These are phyloP conservation scores for Globisporangium cylindrosporum DNA, from an alignment of 352 stramenopile genomes.

Conservation along the genomic window DNA sequence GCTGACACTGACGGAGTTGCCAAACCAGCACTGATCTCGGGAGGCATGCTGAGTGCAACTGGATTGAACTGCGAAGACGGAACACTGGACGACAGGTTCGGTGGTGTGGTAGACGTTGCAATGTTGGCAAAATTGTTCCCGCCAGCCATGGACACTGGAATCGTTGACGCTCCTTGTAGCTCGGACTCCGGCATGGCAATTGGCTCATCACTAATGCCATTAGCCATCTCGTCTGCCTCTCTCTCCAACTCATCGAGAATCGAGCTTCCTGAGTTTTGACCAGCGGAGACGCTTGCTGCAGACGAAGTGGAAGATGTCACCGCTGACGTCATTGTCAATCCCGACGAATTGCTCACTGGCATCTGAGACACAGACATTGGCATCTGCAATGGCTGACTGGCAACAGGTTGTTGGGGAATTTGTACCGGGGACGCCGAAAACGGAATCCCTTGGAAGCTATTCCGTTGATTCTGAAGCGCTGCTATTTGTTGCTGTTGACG, in stretches of 20 bases:
- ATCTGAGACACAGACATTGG: conserved; percentile 44
- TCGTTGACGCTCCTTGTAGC: conserved; percentile 35
- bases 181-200: conserved; percentile 83
- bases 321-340: conserved; percentile 19
- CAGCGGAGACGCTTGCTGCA: conserved; percentile 19
- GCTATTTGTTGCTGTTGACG: conserved; percentile 70
- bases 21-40: conserved; percentile 51
- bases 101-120: conserved; percentile 28
- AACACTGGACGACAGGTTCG: conserved; percentile 21
- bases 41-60: conserved; percentile 69
- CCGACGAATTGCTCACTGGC: conserved; percentile 14
- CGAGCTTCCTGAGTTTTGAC: conserved; percentile 43
- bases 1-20: conserved; percentile 24
- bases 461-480: conserved; percentile 60
- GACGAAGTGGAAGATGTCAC: conserved; percentile 19
- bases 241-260: conserved; percentile 85
- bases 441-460: conserved; percentile 61
- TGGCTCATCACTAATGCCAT: conserved; percentile 74
- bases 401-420: conserved; percentile 30
- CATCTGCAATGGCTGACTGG: conserved; percentile 61
- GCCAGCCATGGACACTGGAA: conserved; percentile 12
- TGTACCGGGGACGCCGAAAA: conserved; percentile 38
- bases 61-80: conserved; percentile 40
- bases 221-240: conserved; percentile 86
- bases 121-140: conserved; percentile 18